phyloP scores from a whole-genome alignment of 108 stramenopile species.

The Pseudonitzschia pungens region DNA sequence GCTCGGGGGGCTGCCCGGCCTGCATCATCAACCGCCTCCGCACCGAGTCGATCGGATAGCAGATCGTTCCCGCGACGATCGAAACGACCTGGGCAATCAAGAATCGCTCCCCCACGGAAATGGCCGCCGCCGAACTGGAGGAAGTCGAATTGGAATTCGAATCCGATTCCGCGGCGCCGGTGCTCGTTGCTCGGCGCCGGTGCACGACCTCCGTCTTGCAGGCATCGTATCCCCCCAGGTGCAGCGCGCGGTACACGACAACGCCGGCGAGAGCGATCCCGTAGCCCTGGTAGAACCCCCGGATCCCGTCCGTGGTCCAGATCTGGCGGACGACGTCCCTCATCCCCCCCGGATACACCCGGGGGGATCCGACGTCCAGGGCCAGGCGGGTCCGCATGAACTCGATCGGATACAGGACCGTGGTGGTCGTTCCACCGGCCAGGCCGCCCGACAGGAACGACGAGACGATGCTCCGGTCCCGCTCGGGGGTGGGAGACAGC shows the following conservation, averaged over 20 bases:
- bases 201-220: slow-evolving; percentile 66
- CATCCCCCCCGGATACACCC: slow-evolving; percentile 63
- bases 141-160: no score
- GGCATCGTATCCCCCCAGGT: slow-evolving; percentile 97
- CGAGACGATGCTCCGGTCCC: slow-evolving; percentile 45
- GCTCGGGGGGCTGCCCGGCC: slow-evolving; percentile 52
- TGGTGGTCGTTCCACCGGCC: slow-evolving; percentile 93
- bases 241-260: slow-evolving; percentile 90
- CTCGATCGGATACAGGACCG: slow-evolving; percentile 96
- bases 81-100: slow-evolving; percentile 88
- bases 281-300: slow-evolving; percentile 97
- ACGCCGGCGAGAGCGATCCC: slow-evolving; percentile 92
- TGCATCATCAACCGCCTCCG: slow-evolving; percentile 98
- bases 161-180: no score
- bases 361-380: slow-evolving; percentile 83
- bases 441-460: slow-evolving; percentile 92
- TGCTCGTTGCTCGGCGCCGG: not conserved
- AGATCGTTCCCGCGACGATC: slow-evolving; percentile 86
- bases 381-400: slow-evolving; percentile 96
- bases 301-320: slow-evolving; percentile 75
- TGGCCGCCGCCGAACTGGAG: no score
- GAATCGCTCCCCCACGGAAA: slow-evolving; percentile 62
- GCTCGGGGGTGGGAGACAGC: not conserved
- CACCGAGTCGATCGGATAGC: slow-evolving; percentile 98
- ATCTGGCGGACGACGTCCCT: slow-evolving; percentile 72